These are phyloP conservation scores for Rosellinia necatrix DNA, from an alignment of 2,329 filamentous ascomycete genomes.

Conservation along the genomic window DNA sequence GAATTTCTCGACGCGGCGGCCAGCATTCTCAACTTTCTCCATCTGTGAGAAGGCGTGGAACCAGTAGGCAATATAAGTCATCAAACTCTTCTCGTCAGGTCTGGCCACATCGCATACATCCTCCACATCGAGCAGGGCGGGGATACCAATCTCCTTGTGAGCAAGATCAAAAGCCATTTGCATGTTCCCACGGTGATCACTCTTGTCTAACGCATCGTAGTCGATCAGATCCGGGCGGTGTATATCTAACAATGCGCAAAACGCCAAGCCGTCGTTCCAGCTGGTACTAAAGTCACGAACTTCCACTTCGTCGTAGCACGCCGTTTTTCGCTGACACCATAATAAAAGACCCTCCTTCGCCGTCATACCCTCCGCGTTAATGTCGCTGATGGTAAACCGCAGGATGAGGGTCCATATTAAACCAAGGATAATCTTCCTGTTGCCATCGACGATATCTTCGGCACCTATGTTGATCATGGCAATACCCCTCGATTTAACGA, in stretches of 20 bases:
- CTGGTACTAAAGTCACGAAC: conserved; percentile 93
- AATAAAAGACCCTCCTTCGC: conserved; percentile 93
- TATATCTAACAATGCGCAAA: conserved; percentile 95
- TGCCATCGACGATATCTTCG: conserved; percentile 97
- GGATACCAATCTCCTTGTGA: conserved; percentile 94
- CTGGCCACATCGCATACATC: conserved; percentile 97
- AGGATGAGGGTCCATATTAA: conserved; percentile 98
- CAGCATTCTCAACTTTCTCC: conserved; percentile 97
- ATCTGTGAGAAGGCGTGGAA: conserved; percentile 99
- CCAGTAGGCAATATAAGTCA: conserved; percentile 99
- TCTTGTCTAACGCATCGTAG: conserved; percentile 92
- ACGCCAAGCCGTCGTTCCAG: conserved; percentile 97
- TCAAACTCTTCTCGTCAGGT: conserved; percentile 93
- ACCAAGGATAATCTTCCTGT: conserved; percentile 94
- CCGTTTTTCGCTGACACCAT: conserved; percentile 98
- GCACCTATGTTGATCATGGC: conserved; percentile 99
- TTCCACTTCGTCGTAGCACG: conserved; percentile 96
- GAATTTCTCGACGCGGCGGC: conserved; percentile 95
- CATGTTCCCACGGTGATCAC: conserved; percentile 95
- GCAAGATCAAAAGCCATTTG: conserved; percentile 97
- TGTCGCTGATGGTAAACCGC: conserved; percentile 97
- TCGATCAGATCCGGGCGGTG: conserved; percentile 97
- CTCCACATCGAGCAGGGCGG: conserved; percentile 92
- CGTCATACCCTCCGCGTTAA: conserved; percentile 96
- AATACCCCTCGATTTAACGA: conserved; percentile 87